These are phyloP conservation scores for Mycosarcoma maydis DNA, from an alignment of 1,284 basidiomycete genomes.

Conservation along the genomic window DNA sequence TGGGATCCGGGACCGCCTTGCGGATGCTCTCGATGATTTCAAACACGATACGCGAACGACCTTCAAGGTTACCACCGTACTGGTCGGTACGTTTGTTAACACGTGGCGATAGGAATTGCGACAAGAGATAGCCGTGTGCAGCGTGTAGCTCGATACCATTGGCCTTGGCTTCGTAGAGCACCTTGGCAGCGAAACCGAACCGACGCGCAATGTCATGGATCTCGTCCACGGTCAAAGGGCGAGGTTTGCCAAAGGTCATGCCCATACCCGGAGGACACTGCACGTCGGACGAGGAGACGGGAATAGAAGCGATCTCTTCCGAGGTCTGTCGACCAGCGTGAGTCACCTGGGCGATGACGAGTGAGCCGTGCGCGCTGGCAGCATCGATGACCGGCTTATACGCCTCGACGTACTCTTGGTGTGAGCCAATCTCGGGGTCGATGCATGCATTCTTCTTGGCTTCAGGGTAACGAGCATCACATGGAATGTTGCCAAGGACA, in stretches of 20 bases:
- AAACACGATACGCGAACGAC: slow-evolving; percentile 72
- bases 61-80: slow-evolving; percentile 70
- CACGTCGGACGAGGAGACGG: slow-evolving; percentile 57
- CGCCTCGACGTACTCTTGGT: slow-evolving; percentile 46
- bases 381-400: slow-evolving; percentile 64
- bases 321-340: slow-evolving; percentile 68
- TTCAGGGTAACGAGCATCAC: slow-evolving; percentile 49
- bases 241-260: slow-evolving; percentile 57
- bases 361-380: slow-evolving; percentile 68
- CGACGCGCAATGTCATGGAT: slow-evolving; percentile 74
- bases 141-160: slow-evolving; percentile 89
- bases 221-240: slow-evolving; percentile 73
- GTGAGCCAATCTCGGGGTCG: slow-evolving; percentile 47
- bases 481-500: slow-evolving; percentile 55
- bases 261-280: slow-evolving; percentile 59
- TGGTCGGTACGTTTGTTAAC: slow-evolving; percentile 77
- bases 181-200: slow-evolving; percentile 78
- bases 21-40: slow-evolving; percentile 77
- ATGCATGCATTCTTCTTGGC: slow-evolving; percentile 53
- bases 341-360: slow-evolving; percentile 69
- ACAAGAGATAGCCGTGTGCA: slow-evolving; percentile 85
- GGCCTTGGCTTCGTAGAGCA: slow-evolving; percentile 79
- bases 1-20: slow-evolving; percentile 70
- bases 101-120: slow-evolving; percentile 82
- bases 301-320: slow-evolving; percentile 36